A percentile compares a stretch with the other conserved stretches of the same genome.
Evolutionary conservation across 768 basidiomycete genomes (phyloP).

Genomic region (Dacryopinax primogenitus): DNA sequence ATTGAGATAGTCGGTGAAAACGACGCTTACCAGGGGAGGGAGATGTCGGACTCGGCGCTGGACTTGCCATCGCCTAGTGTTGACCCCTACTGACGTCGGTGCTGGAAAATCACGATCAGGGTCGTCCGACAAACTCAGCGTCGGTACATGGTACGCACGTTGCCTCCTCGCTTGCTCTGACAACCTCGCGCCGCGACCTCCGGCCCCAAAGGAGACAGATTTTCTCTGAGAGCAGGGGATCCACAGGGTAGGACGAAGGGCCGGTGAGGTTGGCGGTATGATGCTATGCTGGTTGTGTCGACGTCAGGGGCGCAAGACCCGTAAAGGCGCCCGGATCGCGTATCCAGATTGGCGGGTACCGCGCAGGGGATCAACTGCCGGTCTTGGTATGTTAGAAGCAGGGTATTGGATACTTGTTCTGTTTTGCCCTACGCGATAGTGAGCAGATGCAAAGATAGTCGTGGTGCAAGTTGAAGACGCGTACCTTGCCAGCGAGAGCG

Average conservation of each 20-base stretch:
- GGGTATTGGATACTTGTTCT: neutral
- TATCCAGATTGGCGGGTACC: neutral
- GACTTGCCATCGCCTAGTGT: too few relatives aligned
- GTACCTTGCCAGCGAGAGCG: constrained; percentile 4
- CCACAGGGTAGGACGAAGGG: too few relatives aligned
- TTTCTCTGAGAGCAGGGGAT: too few relatives aligned
- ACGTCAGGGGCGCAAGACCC: neutral
- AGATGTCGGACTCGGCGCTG: neutral
- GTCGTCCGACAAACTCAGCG: too few relatives aligned
- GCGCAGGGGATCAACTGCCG: neutral
- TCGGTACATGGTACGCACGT: too few relatives aligned
- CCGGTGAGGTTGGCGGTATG: neutral
- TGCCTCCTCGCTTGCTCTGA: too few relatives aligned
- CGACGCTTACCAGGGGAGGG: neutral
- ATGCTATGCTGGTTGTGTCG: neutral
- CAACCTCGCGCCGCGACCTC: too few relatives aligned
- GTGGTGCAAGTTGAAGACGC: neutral
- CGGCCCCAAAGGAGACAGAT: neutral
- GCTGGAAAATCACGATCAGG: too few relatives aligned
- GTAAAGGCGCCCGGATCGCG: neutral
- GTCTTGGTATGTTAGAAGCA: neutral
- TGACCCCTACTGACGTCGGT: too few relatives aligned
- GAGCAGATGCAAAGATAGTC: too few relatives aligned
- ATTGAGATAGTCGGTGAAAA: neutral
- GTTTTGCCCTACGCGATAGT: too few relatives aligned